Conservation (phyloP, 2,329 filamentous ascomycete genomes). For the Trichoderma breve region DNA sequence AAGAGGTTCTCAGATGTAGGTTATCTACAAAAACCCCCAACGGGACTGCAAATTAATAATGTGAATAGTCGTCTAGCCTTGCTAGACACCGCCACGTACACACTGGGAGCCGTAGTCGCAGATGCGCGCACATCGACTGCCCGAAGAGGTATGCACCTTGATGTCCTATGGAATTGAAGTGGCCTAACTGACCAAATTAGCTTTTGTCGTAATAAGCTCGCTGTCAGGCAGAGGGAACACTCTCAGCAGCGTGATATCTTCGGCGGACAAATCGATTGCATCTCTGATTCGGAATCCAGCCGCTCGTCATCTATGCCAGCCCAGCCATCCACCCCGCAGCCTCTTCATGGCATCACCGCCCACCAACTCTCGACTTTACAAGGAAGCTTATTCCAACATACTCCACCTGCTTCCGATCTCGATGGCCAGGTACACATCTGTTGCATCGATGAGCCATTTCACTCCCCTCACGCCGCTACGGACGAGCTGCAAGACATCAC, state of each 20-base stretch:
- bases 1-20: constrained; percentile 70
- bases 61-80: constrained; percentile 58
- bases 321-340: constrained; percentile 52
- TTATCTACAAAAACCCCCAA: constrained; percentile 21
- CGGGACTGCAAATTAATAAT: not conserved
- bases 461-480: constrained; percentile 48
- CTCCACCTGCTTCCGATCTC: constrained; percentile 56
- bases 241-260: constrained; percentile 59
- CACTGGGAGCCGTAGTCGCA: constrained; percentile 65
- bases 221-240: constrained; percentile 65
- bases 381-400: constrained; percentile 46
- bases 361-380: constrained; percentile 39
- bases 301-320: constrained; percentile 60
- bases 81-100: constrained; percentile 65
- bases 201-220: constrained; percentile 70
- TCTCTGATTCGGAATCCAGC: constrained; percentile 56
- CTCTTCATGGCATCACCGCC: constrained; percentile 42
- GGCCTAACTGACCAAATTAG: constrained; percentile 37
- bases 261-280: constrained; percentile 52
- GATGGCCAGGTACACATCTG: constrained; percentile 49
- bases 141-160: constrained; percentile 53
- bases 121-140: constrained; percentile 60
- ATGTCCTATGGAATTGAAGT: not conserved
- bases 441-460: constrained; percentile 40
- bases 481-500: constrained; percentile 46